Percentiles rank a stretch among this genome's conserved stretches.
Conservation (phyloP, 1,284 basidiomycete genomes). For the Heterobasidion parviporum region DNA sequence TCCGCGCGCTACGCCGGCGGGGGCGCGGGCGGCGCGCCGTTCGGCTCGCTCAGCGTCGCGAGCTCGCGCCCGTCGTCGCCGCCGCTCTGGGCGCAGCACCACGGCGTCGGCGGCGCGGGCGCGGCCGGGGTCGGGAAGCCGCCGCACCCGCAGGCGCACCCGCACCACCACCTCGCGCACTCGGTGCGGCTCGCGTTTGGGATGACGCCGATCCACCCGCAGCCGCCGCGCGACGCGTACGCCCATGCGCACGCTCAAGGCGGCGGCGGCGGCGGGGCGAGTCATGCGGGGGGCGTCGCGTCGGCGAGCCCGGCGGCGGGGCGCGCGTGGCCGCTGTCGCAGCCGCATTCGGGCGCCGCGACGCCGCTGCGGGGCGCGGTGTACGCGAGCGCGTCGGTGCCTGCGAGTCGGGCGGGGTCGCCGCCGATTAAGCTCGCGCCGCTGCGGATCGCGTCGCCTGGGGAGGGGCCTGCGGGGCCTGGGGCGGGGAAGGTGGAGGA, state of each 20-base stretch:
- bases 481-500: constrained; percentile 3
- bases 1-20: constrained; percentile 6
- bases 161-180: constrained; percentile 65
- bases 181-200: constrained; percentile 80
- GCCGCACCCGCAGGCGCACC: constrained; percentile 16
- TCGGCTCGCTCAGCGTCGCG: constrained; percentile 28
- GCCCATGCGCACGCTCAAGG: constrained; percentile 9
- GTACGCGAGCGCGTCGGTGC: constrained; percentile 27
- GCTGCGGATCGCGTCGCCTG: constrained; percentile 23
- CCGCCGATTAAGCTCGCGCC: constrained; percentile 68
- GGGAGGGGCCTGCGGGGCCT: background rate
- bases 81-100: constrained; percentile 17
- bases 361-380: constrained; percentile 11
- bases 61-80: constrained; percentile 48
- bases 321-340: constrained; percentile 5
- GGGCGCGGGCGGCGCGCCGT: background rate
- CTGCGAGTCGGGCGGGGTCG: constrained; percentile 48
- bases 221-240: constrained; percentile 3
- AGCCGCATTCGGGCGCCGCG: constrained; percentile 12
- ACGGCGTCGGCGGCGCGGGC: constrained; percentile 2
- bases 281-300: too few relatives aligned
- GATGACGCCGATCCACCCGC: constrained; percentile 74
- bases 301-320: constrained; percentile 11
- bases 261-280: too few relatives aligned
- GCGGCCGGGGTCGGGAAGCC: background rate